Percentiles rank a stretch among this genome's conserved stretches.
Evolutionary conservation across 768 basidiomycete genomes (phyloP).

Genomic region (Candolleomyces aberdarensis): DNA sequence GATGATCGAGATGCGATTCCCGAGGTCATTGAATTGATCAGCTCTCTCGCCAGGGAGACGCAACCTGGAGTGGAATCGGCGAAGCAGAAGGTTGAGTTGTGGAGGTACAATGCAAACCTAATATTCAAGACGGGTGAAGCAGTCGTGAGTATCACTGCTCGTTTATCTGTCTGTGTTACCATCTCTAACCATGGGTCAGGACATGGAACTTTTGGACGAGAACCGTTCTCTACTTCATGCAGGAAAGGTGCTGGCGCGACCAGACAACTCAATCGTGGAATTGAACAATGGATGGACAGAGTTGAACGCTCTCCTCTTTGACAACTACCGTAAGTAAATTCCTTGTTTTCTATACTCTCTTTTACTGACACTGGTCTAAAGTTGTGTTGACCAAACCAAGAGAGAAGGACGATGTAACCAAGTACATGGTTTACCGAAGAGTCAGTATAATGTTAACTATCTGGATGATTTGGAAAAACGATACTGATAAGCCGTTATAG

Average conservation of each 20-base stretch:
- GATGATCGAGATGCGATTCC: conserved; percentile 84
- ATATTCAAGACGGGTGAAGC: conserved; percentile 77
- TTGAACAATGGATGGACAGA: conserved; percentile 76
- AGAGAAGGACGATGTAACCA: conserved; percentile 69
- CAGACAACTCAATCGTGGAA: conserved; percentile 69
- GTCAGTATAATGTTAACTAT: not conserved
- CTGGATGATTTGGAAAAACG: not conserved
- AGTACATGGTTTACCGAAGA: conserved; percentile 70
- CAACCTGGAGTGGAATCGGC: conserved; percentile 85
- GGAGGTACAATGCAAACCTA: conserved; percentile 79
- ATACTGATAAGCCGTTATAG: conserved; percentile 18
- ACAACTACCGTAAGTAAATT: conserved; percentile 75
- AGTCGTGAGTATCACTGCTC: conserved; percentile 37
- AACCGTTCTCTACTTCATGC: conserved; percentile 81
- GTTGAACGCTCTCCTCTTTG: conserved; percentile 85
- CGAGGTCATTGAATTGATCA: conserved; percentile 84
- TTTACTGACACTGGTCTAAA: not conserved
- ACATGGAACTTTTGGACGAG: conserved; percentile 87
- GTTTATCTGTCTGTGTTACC: not conserved
- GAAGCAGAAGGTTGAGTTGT: conserved; percentile 86
- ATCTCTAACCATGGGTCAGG: conserved; percentile 30
- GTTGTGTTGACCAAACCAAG: conserved; percentile 30
- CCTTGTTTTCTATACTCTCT: not conserved
- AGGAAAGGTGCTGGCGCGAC: conserved; percentile 77
- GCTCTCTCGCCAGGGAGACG: conserved; percentile 79